phyloP scores from a whole-genome alignment of 192 early-diverging fungal genomes.

The Dispira simplex region DNA sequence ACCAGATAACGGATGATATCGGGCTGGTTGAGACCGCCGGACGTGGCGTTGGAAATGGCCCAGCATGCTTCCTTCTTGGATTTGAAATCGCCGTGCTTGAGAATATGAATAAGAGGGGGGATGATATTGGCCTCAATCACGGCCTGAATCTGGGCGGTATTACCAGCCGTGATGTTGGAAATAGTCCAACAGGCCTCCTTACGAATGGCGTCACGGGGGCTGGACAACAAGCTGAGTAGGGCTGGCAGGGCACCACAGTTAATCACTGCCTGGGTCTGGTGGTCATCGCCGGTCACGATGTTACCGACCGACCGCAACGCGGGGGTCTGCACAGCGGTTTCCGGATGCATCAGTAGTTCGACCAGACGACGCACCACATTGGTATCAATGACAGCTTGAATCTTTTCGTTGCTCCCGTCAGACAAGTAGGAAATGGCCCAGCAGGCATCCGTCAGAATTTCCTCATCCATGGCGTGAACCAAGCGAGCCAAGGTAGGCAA shows the following conservation, averaged over 20 bases:
- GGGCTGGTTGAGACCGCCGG: slow-evolving; percentile 78
- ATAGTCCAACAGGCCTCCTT: slow-evolving; percentile 99
- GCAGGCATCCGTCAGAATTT: slow-evolving; percentile 96
- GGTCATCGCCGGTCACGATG: slow-evolving; percentile 97
- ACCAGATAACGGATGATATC: slow-evolving; percentile 93
- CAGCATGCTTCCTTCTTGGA: slow-evolving; percentile 99
- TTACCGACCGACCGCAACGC: slow-evolving; percentile 95
- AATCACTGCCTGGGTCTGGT: slow-evolving; percentile 91
- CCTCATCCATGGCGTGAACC: slow-evolving; percentile 81
- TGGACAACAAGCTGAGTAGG: slow-evolving; percentile 65
- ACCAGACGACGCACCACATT: slow-evolving; percentile 89
- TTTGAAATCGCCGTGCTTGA: slow-evolving; percentile 87
- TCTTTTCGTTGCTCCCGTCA: slow-evolving; percentile 93
- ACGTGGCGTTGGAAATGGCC: slow-evolving; percentile 97
- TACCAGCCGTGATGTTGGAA: slow-evolving; percentile 97
- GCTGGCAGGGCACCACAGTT: slow-evolving; percentile 76
- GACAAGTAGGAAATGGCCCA: slow-evolving; percentile 99
- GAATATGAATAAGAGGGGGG: slow-evolving; percentile 75
- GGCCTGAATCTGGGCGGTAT: slow-evolving; percentile 79
- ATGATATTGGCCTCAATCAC: slow-evolving; percentile 93
- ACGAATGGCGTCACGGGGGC: slow-evolving; percentile 86
- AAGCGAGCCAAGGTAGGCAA: slow-evolving; percentile 82
- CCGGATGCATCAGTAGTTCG: slow-evolving; percentile 79
- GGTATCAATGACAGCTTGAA: slow-evolving; percentile 93
- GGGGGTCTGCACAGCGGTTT: slow-evolving; percentile 86